Evolutionary conservation across 2,329 filamentous ascomycete species (phyloP).

Genomic region (Fusarium pseudoanthophilum): DNA sequence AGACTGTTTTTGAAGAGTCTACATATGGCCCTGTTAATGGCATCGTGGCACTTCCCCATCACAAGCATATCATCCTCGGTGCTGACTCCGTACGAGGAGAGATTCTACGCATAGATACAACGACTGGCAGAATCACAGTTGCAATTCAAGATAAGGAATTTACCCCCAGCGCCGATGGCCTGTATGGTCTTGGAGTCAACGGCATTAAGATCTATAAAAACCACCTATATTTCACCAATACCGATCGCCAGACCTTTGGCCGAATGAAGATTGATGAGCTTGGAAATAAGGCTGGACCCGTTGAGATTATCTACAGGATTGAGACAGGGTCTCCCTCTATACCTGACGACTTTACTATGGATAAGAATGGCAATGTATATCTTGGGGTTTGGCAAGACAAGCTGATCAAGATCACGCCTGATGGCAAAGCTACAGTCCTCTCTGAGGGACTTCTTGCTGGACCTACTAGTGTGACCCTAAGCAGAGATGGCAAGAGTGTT

Average conservation of each 20-base stretch:
- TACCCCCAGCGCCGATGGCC: background rate
- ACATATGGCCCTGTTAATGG: conserved; percentile 7
- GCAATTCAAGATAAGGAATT: background rate
- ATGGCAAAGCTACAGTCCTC: background rate
- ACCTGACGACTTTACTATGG: conserved; percentile 1
- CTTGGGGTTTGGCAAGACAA: background rate
- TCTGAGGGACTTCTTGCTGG: background rate
- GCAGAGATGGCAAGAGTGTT: background rate
- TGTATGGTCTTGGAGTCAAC: conserved; percentile 2
- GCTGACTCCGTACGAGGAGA: conserved; percentile 9
- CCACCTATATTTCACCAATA: conserved; percentile 12
- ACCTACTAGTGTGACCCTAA: background rate
- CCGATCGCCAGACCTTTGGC: background rate
- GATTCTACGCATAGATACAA: background rate
- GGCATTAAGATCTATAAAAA: background rate
- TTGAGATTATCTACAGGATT: background rate
- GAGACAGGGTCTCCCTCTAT: background rate
- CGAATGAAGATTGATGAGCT: conserved; percentile 4
- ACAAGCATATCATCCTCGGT: conserved; percentile 9
- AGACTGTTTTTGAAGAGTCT: background rate
- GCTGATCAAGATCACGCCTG: background rate
- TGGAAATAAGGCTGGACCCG: background rate
- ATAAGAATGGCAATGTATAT: background rate
- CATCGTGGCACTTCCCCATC: background rate
- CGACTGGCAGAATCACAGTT: background rate